Base-by-base conservation (phyloP, 2,329 filamentous ascomycete genomes). In the Neopestalotiopsis clavispora region DNA sequence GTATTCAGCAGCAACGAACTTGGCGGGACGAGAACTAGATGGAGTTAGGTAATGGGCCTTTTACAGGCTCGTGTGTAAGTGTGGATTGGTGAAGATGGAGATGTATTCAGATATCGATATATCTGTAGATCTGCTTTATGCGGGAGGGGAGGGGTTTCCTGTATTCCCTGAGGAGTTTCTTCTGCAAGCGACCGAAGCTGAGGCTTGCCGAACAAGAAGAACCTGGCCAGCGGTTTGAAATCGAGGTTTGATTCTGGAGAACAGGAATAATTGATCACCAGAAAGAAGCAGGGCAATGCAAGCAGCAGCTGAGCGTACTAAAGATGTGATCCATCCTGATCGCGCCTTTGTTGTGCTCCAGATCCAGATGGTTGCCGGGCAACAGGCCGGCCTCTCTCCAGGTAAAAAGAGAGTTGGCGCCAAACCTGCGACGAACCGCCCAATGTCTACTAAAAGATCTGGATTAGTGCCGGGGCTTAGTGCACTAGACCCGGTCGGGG, bases 1-100 rank as follows among this genome's bases (percentile, higher is more conserved):
- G 69, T 77, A 71, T 67, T 78, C 77, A 79, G 77, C 76, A 76
- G 76, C 74, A 72, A 58, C 71, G 72, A 78, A 78, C 76, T 75
- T 75, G 76, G 74, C 72, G 71, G 45, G 74, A 73, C 74, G 74
- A 75, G 72, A 78, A 75, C 69, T 71, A 71, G 42, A 69, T 76
- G 74, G 71, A 76, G 71, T 69, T 49, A 64, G 73, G 56, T 40
- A 64, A 52, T 68, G 52, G 45, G 45, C 66, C 30, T 67, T 58
- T 34, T n/a, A 42, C 69, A 70, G 70, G 69, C 70, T 13, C 56
- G 52, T 32, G 66, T 61, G 59, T 52, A 52, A 52, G 45, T 65
- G 68, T 65, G 60, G 66, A 12, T 61, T 34, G 28, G 59, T 52
- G 45, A 20, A 52, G 45, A 52, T 9, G 45, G 45, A 52, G 9